Evolutionary conservation across 805 yeast genomes (phyloP).

Genomic region (Ogataea ganodermae): DNA sequence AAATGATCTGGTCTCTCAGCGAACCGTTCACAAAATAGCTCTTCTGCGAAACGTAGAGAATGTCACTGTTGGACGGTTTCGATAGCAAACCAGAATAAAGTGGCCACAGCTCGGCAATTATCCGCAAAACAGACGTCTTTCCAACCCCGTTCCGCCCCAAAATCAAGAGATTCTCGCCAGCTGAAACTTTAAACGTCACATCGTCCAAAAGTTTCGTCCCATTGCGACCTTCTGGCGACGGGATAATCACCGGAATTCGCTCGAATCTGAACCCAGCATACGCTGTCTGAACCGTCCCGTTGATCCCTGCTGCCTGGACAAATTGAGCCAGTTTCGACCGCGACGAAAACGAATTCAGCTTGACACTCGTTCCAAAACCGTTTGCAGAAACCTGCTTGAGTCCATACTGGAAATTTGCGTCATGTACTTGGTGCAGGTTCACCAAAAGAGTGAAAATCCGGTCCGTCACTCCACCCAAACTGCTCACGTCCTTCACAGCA

Average conservation of each 20-base stretch:
- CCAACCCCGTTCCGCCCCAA: slow-evolving; percentile 91
- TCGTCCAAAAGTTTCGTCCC: slow-evolving; percentile 64
- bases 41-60: slow-evolving; percentile 81
- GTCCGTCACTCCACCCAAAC: slow-evolving; percentile 86
- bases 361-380: slow-evolving; percentile 36
- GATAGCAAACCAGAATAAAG: slow-evolving; percentile 79
- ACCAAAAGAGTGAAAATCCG: slow-evolving; percentile 75
- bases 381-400: slow-evolving; percentile 17
- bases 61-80: slow-evolving; percentile 67
- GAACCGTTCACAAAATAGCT: slow-evolving; percentile 82
- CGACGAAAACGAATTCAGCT: slow-evolving; percentile 35
- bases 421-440: slow-evolving; percentile 82
- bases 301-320: slow-evolving; percentile 46
- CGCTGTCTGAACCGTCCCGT: slow-evolving; percentile 78
- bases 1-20: slow-evolving; percentile 86
- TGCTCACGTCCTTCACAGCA: slow-evolving; percentile 90
- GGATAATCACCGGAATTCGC: slow-evolving; percentile 78
- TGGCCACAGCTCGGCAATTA: slow-evolving; percentile 92
- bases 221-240: slow-evolving; percentile 58
- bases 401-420: slow-evolving; percentile 55
- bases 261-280: slow-evolving; percentile 83
- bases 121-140: slow-evolving; percentile 80
- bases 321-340: slow-evolving; percentile 23
- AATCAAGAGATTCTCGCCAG: slow-evolving; percentile 71
- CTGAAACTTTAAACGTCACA: slow-evolving; percentile 60